Base-by-base conservation (phyloP, 805 yeast species). In the Pichia thaimueangensis region DNA sequence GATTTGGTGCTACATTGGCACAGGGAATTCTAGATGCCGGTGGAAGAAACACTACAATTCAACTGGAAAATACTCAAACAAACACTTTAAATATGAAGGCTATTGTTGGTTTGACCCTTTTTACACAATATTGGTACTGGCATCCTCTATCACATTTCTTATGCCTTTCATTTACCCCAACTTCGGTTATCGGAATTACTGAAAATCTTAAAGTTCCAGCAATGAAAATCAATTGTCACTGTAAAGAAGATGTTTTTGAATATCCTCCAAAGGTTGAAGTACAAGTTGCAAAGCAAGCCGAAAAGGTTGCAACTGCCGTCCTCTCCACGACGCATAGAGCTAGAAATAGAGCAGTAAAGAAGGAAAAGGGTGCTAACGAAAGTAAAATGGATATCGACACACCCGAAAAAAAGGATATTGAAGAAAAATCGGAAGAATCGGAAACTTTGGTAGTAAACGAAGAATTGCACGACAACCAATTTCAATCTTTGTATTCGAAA, bases 1-100 rank as follows among this genome's bases (percentile, higher is more conserved):
- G 88, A 67, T 93, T 91, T 65, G 98, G 98, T 60, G 97, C 97
- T 24, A 86, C 97, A 15, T 68, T 93, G 38, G 91, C 96, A 12
- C 97, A 91, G 68, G 98, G 98, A 63, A 91, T 93, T 50, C 81
- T 93, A 60, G 97, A 93, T 67, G 98, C 97, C 10, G 97, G 98
- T 65, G 98, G 98, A 11, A 80, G 97, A 60, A 93, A 93, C 56
- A 95, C 85, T n/a, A 88, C 97, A 0, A 88, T 93, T 50, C 84
- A 84, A 53, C 70, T 91, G 39, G 97, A 93, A 63, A 86, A 89
- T 61, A 57, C 80, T 20, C 89, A 88, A 52, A 87, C 96, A 31
- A 94, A 88, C 47, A 87, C 95, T 17, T 73, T 93, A 51, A 91
- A 93, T 64, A 80, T 82, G 59, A 84, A 85, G 63, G 93, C 96